phyloP scores from a whole-genome alignment of 257 asterid genomes.

The Ilex aquifolium region DNA sequence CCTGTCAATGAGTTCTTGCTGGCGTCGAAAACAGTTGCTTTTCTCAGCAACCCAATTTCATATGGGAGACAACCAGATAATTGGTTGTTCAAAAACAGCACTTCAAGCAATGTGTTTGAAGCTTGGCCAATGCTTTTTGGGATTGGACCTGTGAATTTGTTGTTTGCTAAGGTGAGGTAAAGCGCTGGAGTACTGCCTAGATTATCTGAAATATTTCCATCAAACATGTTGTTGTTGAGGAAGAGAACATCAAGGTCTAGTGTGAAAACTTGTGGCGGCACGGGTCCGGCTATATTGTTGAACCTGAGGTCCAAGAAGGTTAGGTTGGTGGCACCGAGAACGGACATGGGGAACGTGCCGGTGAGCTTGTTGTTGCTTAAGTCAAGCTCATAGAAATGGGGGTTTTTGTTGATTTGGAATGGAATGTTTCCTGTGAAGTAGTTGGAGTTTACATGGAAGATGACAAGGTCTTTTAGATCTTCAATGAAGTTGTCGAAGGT shows the following conservation, averaged over 20 bases:
- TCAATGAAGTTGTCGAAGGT: conserved; percentile 18
- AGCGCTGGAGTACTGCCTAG: conserved; percentile 37
- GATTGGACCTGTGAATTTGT: conserved; percentile 41
- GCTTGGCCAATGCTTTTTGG: conserved; percentile 49
- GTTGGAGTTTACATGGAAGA: conserved; percentile 63
- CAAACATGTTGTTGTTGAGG: conserved; percentile 58
- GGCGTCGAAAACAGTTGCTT: conserved; percentile 35
- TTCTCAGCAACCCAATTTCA: conserved; percentile 43
- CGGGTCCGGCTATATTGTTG: conserved; percentile 34
- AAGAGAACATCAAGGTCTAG: conserved; percentile 59
- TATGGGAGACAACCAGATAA: conserved; percentile 64
- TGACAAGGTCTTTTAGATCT: conserved; percentile 22
- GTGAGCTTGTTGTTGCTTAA: conserved; percentile 53
- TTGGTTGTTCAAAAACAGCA: conserved; percentile 34
- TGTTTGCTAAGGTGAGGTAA: conserved; percentile 53
- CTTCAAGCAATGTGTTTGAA: conserved; percentile 25
- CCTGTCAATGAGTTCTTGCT: conserved; percentile 51
- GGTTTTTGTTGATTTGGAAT: conserved; percentile 4
- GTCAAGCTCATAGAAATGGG: conserved; percentile 47
- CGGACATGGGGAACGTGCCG: conserved; percentile 47
- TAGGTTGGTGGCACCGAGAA: conserved; percentile 38
- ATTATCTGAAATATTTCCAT: conserved; percentile 32
- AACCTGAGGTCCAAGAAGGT: conserved; percentile 61
- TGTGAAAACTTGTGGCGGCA: conserved; percentile 35
- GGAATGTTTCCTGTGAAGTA: conserved; percentile 36